Evolutionary conservation across 106 monocot species (phyloP).

Genomic region (Apostasia ramifera): DNA sequence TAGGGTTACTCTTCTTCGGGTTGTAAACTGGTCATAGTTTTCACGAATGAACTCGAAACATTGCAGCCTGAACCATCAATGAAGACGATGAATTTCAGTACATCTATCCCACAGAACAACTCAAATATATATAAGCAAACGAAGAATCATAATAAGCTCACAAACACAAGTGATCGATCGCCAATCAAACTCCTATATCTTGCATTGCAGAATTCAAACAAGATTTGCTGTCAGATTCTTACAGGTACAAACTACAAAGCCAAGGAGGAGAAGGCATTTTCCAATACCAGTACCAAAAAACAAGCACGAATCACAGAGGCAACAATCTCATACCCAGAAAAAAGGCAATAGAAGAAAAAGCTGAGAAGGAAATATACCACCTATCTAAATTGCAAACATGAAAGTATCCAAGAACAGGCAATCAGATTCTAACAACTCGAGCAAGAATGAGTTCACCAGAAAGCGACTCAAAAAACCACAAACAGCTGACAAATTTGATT

Average conservation of each 20-base stretch:
- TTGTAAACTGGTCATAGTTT: no score
- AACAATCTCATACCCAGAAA: neutral
- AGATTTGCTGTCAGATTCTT: neutral
- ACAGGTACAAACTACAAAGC: conserved; percentile 1
- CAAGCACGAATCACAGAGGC: neutral
- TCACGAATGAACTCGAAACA: no score
- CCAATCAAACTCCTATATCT: neutral
- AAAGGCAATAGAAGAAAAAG: neutral
- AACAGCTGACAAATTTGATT: neutral
- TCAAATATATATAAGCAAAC: no score
- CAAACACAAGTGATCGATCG: neutral
- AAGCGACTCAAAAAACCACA: neutral
- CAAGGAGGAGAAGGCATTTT: conserved; percentile 4
- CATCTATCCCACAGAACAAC: no score
- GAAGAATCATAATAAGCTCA: neutral
- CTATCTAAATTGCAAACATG: neutral
- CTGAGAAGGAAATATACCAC: neutral
- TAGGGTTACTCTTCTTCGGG: no score
- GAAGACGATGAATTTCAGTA: neutral
- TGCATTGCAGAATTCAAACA: conserved; percentile 1
- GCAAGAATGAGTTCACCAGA: neutral
- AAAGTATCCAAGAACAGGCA: conserved; percentile 4
- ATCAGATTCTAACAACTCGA: conserved; percentile 2
- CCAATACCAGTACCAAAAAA: neutral
- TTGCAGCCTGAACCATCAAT: no score